phyloP scores from a whole-genome alignment of 257 asterid species.

The Ocimum tenuiflorum region DNA sequence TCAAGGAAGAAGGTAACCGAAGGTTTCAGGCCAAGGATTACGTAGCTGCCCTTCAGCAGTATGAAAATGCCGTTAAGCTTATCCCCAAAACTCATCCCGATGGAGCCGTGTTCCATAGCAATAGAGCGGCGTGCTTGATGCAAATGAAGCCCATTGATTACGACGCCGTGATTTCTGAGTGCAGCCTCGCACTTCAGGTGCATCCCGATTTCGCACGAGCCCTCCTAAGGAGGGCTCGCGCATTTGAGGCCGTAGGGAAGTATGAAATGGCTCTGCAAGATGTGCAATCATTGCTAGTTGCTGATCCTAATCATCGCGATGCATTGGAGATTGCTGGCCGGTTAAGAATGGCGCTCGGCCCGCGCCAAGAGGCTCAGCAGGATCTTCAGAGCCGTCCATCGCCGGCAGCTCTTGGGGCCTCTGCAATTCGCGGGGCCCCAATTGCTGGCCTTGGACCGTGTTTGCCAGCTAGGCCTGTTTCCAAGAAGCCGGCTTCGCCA shows the following conservation, averaged over 20 bases:
- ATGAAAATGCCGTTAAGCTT: conserved; percentile 74
- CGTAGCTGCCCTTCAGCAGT: conserved; percentile 67
- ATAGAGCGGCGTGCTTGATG: conserved; percentile 94
- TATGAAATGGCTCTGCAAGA: conserved; percentile 79
- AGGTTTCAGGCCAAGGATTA: conserved; percentile 77
- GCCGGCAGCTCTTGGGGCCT: conserved; percentile 97
- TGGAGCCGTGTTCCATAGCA: conserved; percentile 89
- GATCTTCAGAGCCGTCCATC: conserved; percentile 98
- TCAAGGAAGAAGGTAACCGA: conserved; percentile 89
- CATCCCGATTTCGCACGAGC: conserved; percentile 68
- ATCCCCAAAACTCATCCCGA: conserved; percentile 75
- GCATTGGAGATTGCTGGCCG: conserved; percentile 70
- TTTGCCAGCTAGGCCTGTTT: conserved; percentile 70
- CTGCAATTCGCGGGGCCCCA: conserved; percentile 96
- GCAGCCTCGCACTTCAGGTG: conserved; percentile 67
- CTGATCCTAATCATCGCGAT: conserved; percentile 62
- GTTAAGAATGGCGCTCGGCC: conserved; percentile 57
- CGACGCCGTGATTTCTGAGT: conserved; percentile 76
- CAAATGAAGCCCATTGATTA: conserved; percentile 89
- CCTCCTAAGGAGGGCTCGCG: conserved; percentile 82
- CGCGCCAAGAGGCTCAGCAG: conserved; percentile 78
- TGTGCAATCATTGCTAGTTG: conserved; percentile 52
- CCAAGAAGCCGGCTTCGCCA: conserved; percentile 49
- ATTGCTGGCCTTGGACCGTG: conserved; percentile 89
- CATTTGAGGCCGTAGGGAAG: conserved; percentile 73